These are phyloP conservation scores for Trichocladium uniseriatum DNA, from an alignment of 495 filamentous ascomycete species.

Conservation along the genomic window DNA sequence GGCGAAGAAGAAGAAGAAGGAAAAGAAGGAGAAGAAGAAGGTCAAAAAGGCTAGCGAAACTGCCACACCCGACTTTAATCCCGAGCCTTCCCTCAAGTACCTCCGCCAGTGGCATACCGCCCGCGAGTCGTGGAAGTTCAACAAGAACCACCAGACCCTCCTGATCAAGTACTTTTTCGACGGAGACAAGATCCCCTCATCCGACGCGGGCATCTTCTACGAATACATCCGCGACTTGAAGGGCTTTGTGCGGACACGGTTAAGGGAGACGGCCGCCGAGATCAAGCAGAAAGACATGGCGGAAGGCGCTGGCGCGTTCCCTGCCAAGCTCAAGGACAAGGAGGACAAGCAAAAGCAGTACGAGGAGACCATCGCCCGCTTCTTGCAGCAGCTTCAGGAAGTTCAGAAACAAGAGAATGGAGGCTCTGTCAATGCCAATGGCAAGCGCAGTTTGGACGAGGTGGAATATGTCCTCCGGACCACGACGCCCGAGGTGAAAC, in stretches of 20 bases:
- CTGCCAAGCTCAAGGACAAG: conserved; percentile 33
- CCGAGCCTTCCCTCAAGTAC: conserved; percentile 61
- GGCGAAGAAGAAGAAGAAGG: conserved; percentile 20
- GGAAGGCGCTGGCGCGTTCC: conserved; percentile 32
- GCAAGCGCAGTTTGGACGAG: conserved; percentile 37
- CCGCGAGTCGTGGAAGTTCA: conserved; percentile 76
- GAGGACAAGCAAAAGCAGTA: conserved; percentile 43
- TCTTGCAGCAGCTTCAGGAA: conserved; percentile 27
- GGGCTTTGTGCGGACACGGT: conserved; percentile 52
- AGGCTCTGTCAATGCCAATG: conserved; percentile 16
- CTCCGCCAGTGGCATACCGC: conserved; percentile 59
- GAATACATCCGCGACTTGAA: conserved; percentile 64
- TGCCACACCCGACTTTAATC: conserved; percentile 27
- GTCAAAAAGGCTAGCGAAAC: conserved; percentile 25
- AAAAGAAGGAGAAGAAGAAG: conserved; percentile 36
- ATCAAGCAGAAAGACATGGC: conserved; percentile 43
- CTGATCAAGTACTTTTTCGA: conserved; percentile 76
- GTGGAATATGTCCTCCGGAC: conserved; percentile 38
- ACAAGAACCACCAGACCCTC: conserved; percentile 76
- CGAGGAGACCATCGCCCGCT: conserved; percentile 42
- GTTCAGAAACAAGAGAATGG: conserved; percentile 13
- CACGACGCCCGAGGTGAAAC: conserved; percentile 36
- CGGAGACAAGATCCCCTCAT: conserved; percentile 50
- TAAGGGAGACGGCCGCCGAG: conserved; percentile 53
- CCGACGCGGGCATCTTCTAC: conserved; percentile 54